These are phyloP conservation scores for Paracoccidioides brasiliensis DNA, from an alignment of 2,329 filamentous ascomycete species.

Conservation along the genomic window DNA sequence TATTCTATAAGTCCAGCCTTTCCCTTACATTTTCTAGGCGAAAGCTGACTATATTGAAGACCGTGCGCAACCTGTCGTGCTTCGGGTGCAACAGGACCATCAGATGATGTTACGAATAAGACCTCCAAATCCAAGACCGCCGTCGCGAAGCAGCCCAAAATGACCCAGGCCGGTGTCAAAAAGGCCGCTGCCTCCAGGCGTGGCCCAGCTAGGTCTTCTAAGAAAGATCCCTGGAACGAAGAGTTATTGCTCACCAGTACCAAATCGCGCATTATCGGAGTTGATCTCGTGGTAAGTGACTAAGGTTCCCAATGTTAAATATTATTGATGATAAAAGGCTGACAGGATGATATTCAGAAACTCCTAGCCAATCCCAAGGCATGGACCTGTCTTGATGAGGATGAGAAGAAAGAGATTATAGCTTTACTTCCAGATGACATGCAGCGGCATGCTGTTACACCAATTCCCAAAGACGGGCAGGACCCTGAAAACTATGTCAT, in stretches of 20 bases:
- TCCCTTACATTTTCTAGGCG: neutral
- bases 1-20: neutral
- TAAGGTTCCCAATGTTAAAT: neutral
- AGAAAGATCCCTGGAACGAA: slow-evolving; percentile 28
- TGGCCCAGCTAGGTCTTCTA: slow-evolving; percentile 20
- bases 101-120: slow-evolving; percentile 14
- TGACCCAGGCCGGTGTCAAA: slow-evolving; percentile 9
- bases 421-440: slow-evolving; percentile 30
- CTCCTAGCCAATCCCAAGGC: slow-evolving; percentile 28
- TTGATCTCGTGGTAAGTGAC: slow-evolving; percentile 27
- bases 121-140: slow-evolving; percentile 2
- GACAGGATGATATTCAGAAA: slow-evolving; percentile 18
- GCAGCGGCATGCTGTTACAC: slow-evolving; percentile 19
- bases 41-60: slow-evolving; percentile 12
- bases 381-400: slow-evolving; percentile 30
- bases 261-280: slow-evolving; percentile 23
- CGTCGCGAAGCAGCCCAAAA: slow-evolving; percentile 18
- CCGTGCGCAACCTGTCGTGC: slow-evolving; percentile 12
- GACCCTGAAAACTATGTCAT: slow-evolving; percentile 20
- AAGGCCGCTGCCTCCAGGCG: slow-evolving; percentile 19
- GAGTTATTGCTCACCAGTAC: slow-evolving; percentile 27
- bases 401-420: slow-evolving; percentile 30
- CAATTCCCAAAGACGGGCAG: slow-evolving; percentile 16
- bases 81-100: slow-evolving; percentile 15
- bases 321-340: neutral